Evolutionary conservation across 805 yeast species (phyloP), one percentile per base, ranked within the genome.

Genomic region (Nakazawaea populi): DNA sequence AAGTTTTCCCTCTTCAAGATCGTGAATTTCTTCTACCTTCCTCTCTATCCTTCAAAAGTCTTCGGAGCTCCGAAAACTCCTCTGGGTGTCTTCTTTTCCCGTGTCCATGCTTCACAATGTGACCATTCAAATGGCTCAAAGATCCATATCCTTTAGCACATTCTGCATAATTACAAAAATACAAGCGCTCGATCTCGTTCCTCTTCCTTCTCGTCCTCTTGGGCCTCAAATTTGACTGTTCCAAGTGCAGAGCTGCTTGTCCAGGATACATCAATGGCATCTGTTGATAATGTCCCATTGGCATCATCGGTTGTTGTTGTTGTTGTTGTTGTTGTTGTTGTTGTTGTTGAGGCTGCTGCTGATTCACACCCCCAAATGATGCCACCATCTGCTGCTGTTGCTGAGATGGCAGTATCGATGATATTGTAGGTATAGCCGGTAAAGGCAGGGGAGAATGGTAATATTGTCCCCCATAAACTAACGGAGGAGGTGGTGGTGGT

Each of bases 81-180:
- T 72, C 79, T 1, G 80, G 79, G 40, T 65, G 65, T 18, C 80
- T 62, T 60, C 72, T 73, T 24, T 62, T 62, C 10, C 80, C 80
- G 55, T 75, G 80, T n/a, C 64, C 65, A 52, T 75, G 77, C 59
- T 72, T 70, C 5, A 68, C 58, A 40, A 75, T 75, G 55, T 75
- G 80, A 8, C 79, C 77, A 54, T 75, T 75, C 38, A 75, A 62
- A 55, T 75, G 80, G 57, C 76, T 75, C 44, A 75, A 63, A 4
- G 80, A 74, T 3, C 80, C 80, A 55, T 75, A 75, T 8, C 74
- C 73, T 61, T 76, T 75, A 4, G 63, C 59, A 51, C 80, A 75
- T n/a, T 66, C 67, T 28, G 64, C 61, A 53, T 59, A 70, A 49
- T 67, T 72, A 56, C 80, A 75, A n/a, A 64, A 64, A 57, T 75